Evolutionary conservation across 1,139 yeast genomes (phyloP), one percentile per base, ranked within the genome.

Genomic region (Suhomyces yuchorum): DNA sequence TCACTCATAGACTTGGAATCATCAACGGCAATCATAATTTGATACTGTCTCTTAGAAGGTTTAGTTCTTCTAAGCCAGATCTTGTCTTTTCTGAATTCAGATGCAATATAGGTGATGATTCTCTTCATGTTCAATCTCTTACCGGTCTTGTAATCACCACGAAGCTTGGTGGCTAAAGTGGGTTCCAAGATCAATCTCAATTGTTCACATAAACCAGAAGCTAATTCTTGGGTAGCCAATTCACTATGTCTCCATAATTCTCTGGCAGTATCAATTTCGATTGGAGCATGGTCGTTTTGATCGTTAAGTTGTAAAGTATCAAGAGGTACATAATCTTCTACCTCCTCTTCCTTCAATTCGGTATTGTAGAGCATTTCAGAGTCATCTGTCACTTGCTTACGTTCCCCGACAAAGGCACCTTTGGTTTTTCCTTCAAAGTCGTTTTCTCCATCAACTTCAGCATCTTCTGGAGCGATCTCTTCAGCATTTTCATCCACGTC

Each of bases 1-100:
- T 93, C 98, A 50, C 93, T 82, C 99, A 95, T 95, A 0, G 98
- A 92, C 66, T 90, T 91, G 40, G 99, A 93, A 65, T 95, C 97
- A 71, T 95, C 99, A 43, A 95, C 89, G 0, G 99, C 93, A 56
- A 95, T 87, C 97, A 95, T 89, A 54, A 95, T 87, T 71, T 95
- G 99, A 67, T 93, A 95, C 65, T 92, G 96, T 60, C 99, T 84
- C 71, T 95, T 93, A 55, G 96, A 88, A 47, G 99, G 99, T 65
- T 93, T 93, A 8, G 98, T 92, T 69, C 99, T 84, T 63, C 97
- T 82, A 72, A 95, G 78, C 99, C 99, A 95, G 53, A 95, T 95
- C 75, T 95, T 95, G 68, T 95, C 99, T 67, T 93, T 93, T 62
- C 96, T 85, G 81, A 91, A 95, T 62, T 92, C 97, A 42, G 96